These are phyloP conservation scores for Globisporangium ultimum DNA, from an alignment of 352 stramenopile genomes.

Conservation along the genomic window DNA sequence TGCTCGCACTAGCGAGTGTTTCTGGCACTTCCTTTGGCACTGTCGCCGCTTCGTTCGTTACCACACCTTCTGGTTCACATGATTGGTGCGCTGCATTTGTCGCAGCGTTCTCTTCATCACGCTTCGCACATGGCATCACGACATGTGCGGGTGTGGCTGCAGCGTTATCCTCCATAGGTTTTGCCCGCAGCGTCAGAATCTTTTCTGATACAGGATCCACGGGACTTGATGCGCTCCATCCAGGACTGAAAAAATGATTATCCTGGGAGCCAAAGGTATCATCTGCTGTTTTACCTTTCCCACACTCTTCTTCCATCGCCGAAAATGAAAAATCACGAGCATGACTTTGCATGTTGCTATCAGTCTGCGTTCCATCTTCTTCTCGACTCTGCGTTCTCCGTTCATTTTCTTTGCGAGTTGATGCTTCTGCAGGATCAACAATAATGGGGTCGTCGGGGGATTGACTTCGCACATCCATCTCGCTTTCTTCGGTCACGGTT, in stretches of 20 bases:
- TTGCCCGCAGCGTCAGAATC: background rate
- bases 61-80: background rate
- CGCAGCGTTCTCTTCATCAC: background rate
- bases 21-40: background rate
- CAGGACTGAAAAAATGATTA: slow-evolving; percentile 12
- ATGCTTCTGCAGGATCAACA: background rate
- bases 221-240: slow-evolving; percentile 6
- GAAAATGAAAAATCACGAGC: slow-evolving; percentile 11
- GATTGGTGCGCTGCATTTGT: background rate
- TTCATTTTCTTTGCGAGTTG: background rate
- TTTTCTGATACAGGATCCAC: background rate
- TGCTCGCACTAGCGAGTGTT: background rate
- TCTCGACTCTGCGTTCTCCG: background rate
- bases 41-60: background rate
- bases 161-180: background rate
- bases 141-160: background rate
- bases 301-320: background rate
- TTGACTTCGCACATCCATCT: background rate
- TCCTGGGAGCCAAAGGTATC: slow-evolving; percentile 13
- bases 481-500: slow-evolving; percentile 9
- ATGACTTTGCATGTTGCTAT: slow-evolving; percentile 3
- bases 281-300: background rate
- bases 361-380: slow-evolving; percentile 3
- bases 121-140: background rate
- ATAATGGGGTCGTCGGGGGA: background rate